These are phyloP conservation scores for Moricandia arvensis DNA, from an alignment of 345 rosid genomes.

Conservation along the genomic window DNA sequence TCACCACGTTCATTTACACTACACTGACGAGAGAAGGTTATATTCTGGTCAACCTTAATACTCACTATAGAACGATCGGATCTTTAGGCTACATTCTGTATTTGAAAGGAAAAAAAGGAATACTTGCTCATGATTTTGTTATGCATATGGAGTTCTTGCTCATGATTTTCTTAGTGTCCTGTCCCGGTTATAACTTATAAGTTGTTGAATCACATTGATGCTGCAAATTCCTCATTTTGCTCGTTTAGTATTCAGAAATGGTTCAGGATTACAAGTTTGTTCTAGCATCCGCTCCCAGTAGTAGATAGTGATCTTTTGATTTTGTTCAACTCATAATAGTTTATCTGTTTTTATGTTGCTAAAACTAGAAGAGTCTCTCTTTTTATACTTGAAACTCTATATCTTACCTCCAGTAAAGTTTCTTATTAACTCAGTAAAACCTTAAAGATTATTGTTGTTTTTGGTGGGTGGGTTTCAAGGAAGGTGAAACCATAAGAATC, in stretches of 20 bases:
- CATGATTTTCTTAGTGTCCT: background rate
- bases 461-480: conserved; percentile 50
- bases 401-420: background rate
- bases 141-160: background rate
- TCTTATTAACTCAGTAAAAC: background rate
- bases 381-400: background rate
- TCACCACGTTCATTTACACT: background rate
- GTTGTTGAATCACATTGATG: conserved; percentile 9
- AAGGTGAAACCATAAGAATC: conserved; percentile 97
- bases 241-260: background rate
- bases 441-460: background rate
- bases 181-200: background rate
- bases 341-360: background rate
- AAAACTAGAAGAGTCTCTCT: background rate
- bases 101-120: background rate
- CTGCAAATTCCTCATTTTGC: background rate
- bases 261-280: conserved; percentile 9
- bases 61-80: background rate
- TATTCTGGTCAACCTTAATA: background rate
- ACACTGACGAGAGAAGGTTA: background rate
- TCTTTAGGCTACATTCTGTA: background rate
- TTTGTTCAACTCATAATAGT: background rate
- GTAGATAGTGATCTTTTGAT: background rate
- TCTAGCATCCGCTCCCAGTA: background rate
- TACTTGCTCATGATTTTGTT: background rate